Base-by-base conservation (phyloP, 2,329 filamentous ascomycete genomes). In the Diplodia mutila region DNA sequence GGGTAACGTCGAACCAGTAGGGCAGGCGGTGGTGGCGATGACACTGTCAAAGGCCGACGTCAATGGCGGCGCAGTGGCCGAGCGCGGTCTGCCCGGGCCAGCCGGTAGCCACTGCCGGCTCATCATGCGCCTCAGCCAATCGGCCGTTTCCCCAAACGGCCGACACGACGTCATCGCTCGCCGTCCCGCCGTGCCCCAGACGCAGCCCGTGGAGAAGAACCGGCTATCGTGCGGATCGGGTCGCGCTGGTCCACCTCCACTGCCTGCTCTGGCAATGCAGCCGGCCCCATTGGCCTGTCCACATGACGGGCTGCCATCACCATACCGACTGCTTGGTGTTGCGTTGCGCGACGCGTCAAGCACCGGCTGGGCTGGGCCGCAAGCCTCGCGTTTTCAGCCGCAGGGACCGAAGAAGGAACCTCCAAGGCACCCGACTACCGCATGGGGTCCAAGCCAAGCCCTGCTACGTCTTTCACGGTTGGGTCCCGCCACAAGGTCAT, bases 331-430 rank as follows among this genome's bases (percentile, higher is more conserved):
- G 9, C 18, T 1, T 49, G 57, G 39, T 49, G 57, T 61, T 49
- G 37, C 49, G 57, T 61, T 49, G 37, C 49, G 42, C 55, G 9
- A 23, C 37, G 39, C 42, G 39, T 25, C 16, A 23, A 5, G 12
- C 6, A 12, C 42, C 16, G 39, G 46, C n/a, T n/a, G n/a, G n/a
- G 8, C 57, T 23, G 23, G 46, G 42, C 59, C 1, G 59, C 59
- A 63, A 63, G 59, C 59, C 59, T 61, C 59, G 46, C 34, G 27
- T 63, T 59, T 39, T 42, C 29, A 51, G 59, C 46, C 42, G 59
- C 59, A 63, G 12, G 25, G 16, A 2, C 42, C 53, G 53, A 54
- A 16, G 5, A 25, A 27, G 49, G 18, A 32, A 18, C 42, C 42
- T 46, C 57, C 57, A 61, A 61, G 57, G 57, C 57, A 12, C 21